Conservation (phyloP, 495 filamentous ascomycete genomes). For the Hypoxylon lienhwacheense region DNA sequence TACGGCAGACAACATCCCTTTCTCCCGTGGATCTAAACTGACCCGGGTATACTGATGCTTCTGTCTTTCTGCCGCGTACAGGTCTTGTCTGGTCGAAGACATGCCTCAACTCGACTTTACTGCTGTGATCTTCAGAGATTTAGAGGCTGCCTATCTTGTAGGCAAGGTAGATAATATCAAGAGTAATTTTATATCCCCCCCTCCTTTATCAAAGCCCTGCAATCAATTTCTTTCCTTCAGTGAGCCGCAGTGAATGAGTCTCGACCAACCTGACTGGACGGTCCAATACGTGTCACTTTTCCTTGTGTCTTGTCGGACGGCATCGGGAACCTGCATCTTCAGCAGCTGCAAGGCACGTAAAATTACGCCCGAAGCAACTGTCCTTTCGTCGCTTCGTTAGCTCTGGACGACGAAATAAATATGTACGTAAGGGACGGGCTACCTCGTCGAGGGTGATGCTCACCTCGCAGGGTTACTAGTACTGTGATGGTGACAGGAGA, state of each 20-base stretch:
- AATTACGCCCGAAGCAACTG: conserved; percentile 22
- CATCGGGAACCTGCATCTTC: conserved; percentile 28
- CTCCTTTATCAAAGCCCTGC: too few species aligned
- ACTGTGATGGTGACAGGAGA: too few species aligned
- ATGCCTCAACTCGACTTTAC: too few species aligned
- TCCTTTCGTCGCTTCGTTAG: background rate
- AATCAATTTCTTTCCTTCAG: too few species aligned
- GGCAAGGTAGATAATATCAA: too few species aligned
- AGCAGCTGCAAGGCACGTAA: conserved; percentile 30
- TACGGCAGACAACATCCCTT: conserved; percentile 25
- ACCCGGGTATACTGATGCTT: background rate
- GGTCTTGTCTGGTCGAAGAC: too few species aligned
- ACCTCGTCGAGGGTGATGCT: too few species aligned
- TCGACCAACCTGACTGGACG: background rate
- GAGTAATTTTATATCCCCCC: too few species aligned
- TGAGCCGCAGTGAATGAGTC: background rate
- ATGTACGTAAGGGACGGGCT: background rate
- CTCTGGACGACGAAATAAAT: background rate
- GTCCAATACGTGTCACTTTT: conserved; percentile 5
- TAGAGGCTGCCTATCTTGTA: too few species aligned
- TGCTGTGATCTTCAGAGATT: too few species aligned
- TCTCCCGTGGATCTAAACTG: conserved; percentile 5
- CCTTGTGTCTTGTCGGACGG: conserved; percentile 25
- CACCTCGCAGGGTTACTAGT: too few species aligned
- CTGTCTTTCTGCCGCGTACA: too few species aligned